Conservation (phyloP, 108 stramenopile genomes). For the Skeletonema menzelii region DNA sequence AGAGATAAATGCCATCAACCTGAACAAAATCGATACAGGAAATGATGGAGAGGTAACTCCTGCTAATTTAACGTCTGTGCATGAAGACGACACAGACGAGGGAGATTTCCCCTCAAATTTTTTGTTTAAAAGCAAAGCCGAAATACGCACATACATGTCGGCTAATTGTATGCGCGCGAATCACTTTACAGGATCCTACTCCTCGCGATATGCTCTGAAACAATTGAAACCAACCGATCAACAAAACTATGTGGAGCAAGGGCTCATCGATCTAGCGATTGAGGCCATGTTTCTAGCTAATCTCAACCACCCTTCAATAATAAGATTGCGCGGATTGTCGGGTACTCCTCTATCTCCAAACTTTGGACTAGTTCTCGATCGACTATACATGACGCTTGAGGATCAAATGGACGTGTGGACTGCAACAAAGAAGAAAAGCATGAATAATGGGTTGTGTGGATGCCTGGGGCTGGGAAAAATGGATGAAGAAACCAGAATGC, state of each 20-base stretch:
- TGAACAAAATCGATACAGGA: conserved; percentile 40
- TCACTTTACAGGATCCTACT: conserved; percentile 3
- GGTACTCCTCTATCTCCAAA: conserved; percentile 48
- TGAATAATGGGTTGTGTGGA: conserved; percentile 18
- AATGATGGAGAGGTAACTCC: not conserved
- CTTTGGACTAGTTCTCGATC: conserved; percentile 66
- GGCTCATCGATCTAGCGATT: conserved; percentile 63
- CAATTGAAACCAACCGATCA: conserved; percentile 18
- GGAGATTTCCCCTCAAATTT: conserved; percentile 23
- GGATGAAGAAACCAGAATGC: conserved; percentile 5
- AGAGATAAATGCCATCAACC: conserved; percentile 55
- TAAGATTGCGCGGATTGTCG: conserved; percentile 47
- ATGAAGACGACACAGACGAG: conserved; percentile 20
- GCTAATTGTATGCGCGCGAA: conserved; percentile 21
- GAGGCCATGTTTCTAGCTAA: conserved; percentile 72
- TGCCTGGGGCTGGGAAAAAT: conserved; percentile 17
- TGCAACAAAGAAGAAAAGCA: conserved; percentile 30
- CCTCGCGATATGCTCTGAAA: conserved; percentile 44
- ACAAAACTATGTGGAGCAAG: conserved; percentile 22
- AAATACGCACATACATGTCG: conserved; percentile 39
- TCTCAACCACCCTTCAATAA: conserved; percentile 51
- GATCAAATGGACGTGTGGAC: conserved; percentile 59
- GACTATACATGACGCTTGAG: conserved; percentile 54
- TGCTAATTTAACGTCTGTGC: not conserved
- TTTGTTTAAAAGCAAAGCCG: conserved; percentile 24